phyloP scores from a whole-genome alignment of 441 rosid species.

The Theobroma grandiflorum region DNA sequence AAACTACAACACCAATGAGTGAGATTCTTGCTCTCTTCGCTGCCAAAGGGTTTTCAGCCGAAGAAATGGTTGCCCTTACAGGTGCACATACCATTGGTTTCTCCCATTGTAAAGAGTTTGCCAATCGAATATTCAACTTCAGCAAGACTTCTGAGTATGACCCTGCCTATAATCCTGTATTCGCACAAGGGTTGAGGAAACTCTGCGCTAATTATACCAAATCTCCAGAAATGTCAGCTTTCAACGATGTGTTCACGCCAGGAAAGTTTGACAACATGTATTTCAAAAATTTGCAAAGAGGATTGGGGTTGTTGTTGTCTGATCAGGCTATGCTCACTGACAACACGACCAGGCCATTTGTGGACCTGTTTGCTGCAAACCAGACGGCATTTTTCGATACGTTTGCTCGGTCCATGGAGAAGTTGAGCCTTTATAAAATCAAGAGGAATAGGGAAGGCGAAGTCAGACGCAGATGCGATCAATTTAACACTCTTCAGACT shows the following conservation, averaged over 20 bases:
- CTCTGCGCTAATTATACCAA: conserved; percentile 61
- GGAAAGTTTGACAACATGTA: conserved; percentile 85
- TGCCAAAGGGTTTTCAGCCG: conserved; percentile 46
- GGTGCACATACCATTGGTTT: conserved; percentile 89
- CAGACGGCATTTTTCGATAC: conserved; percentile 58
- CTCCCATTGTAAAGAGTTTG: conserved; percentile 79
- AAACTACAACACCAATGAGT: conserved; percentile 47
- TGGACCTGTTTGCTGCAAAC: conserved; percentile 58
- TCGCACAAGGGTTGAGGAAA: conserved; percentile 47
- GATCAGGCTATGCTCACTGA: conserved; percentile 59
- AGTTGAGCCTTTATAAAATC: conserved; percentile 49
- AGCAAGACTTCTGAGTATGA: conserved; percentile 41
- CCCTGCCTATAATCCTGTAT: conserved; percentile 48
- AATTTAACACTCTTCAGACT: conserved; percentile 44
- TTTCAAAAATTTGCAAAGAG: conserved; percentile 60
- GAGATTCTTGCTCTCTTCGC: conserved; percentile 49
- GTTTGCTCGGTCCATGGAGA: conserved; percentile 65
- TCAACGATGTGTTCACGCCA: conserved; percentile 73
- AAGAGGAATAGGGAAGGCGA: conserved; percentile 68
- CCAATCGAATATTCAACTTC: conserved; percentile 41
- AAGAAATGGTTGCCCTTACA: conserved; percentile 69
- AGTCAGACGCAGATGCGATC: conserved; percentile 67
- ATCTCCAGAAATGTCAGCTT: conserved; percentile 64
- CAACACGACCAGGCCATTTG: conserved; percentile 55
- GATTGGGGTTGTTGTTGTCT: conserved; percentile 57